phyloP scores from a whole-genome alignment of 2,329 filamentous ascomycete genomes.

The Neofusicoccum ribis region DNA sequence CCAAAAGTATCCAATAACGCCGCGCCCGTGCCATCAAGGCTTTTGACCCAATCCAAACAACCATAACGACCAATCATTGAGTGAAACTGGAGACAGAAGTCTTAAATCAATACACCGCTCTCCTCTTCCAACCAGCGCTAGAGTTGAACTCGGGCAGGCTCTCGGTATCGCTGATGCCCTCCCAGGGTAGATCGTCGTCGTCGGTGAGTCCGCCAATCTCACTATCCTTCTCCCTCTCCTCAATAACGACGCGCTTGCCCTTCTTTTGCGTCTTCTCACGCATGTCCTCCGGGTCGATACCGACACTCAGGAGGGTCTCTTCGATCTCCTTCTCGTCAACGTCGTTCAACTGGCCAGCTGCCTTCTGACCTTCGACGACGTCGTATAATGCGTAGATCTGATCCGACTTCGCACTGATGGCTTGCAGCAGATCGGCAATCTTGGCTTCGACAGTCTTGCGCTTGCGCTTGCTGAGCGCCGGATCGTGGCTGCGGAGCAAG shows the following conservation, averaged over 20 bases:
- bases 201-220: slow-evolving; percentile 32
- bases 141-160: slow-evolving; percentile 17
- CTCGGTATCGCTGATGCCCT: slow-evolving; percentile 36
- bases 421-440: slow-evolving; percentile 62
- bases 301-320: slow-evolving; percentile 44
- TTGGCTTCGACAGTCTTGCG: slow-evolving; percentile 61
- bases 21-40: not conserved
- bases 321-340: slow-evolving; percentile 52
- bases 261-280: slow-evolving; percentile 24
- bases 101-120: not conserved
- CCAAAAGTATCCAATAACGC: slow-evolving; percentile 3
- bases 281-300: slow-evolving; percentile 39
- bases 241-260: slow-evolving; percentile 39
- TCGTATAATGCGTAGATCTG: slow-evolving; percentile 84
- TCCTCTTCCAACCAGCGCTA: slow-evolving; percentile 3
- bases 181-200: slow-evolving; percentile 41
- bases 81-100: not conserved
- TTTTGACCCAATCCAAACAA: not conserved
- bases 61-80: not conserved
- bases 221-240: slow-evolving; percentile 33
- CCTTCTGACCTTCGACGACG: slow-evolving; percentile 77
- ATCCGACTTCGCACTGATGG: slow-evolving; percentile 71
- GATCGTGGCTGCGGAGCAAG: slow-evolving; percentile 33
- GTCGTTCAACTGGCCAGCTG: slow-evolving; percentile 62
- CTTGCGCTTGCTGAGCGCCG: slow-evolving; percentile 64